phyloP scores from a whole-genome alignment of 768 basidiomycete species.

The Candolleomyces aberdarensis region DNA sequence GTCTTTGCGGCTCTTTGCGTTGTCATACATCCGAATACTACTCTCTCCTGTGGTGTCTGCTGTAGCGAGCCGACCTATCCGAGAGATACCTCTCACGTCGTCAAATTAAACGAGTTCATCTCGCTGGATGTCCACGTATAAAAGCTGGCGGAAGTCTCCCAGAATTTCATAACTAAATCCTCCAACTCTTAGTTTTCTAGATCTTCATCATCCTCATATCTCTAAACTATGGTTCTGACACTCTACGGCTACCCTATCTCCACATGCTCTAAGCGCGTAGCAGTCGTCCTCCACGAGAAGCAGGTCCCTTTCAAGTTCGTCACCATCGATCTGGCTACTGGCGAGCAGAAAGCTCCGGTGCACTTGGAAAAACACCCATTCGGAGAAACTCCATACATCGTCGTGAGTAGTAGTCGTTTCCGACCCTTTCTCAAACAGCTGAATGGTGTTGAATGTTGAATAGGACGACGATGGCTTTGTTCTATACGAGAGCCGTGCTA shows the following conservation, averaged over 20 bases:
- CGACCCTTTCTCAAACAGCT: neutral
- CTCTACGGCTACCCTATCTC: conserved; percentile 8
- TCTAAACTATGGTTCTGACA: conserved; percentile 7
- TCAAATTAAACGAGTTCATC: too few species aligned
- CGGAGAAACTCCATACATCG: conserved; percentile 11
- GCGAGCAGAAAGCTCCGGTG: conserved; percentile 8
- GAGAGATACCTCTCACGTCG: too few species aligned
- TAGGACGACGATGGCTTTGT: neutral
- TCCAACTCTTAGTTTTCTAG: too few species aligned
- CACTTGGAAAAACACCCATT: conserved; percentile 13
- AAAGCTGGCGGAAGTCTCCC: too few species aligned
- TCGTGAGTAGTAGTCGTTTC: neutral
- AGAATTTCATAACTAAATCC: too few species aligned
- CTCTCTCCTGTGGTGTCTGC: too few species aligned
- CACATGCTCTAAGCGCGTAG: conserved; percentile 12
- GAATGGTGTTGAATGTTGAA: neutral
- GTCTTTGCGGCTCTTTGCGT: too few species aligned
- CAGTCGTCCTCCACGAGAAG: conserved; percentile 12
- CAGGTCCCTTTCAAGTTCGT: conserved; percentile 12
- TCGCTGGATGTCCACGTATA: too few species aligned
- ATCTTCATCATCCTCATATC: neutral
- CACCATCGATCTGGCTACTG: conserved; percentile 3
- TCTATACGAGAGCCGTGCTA: too few species aligned
- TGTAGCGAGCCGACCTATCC: too few species aligned
- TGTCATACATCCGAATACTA: too few species aligned